Percentiles rank a stretch among this genome's conserved stretches.
Evolutionary conservation across 495 filamentous ascomycete genomes (phyloP).

Genomic region (Podospora sp.): DNA sequence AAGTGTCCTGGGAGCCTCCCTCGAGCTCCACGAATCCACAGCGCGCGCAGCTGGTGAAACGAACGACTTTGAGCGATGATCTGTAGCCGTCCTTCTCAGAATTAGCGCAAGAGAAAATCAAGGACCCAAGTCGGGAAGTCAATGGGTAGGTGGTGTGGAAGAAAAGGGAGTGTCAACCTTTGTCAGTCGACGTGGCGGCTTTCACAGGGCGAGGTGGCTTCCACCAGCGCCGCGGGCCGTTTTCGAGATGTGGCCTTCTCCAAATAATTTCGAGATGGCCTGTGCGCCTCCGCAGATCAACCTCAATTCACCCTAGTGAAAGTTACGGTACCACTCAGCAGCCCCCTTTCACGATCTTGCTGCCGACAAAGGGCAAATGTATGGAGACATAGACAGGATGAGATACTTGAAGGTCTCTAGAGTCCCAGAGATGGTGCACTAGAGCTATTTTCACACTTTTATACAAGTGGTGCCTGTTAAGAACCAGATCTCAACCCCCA

Average conservation of each 20-base stretch:
- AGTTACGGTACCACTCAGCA: no score
- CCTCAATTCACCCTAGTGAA: background rate
- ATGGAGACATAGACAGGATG: no score
- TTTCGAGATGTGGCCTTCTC: slow-evolving; percentile 43
- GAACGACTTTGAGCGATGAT: background rate
- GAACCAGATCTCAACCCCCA: no score
- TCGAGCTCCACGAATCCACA: background rate
- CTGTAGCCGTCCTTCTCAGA: background rate
- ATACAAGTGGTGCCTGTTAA: no score
- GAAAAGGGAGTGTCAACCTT: slow-evolving; percentile 16
- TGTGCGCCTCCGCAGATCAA: background rate
- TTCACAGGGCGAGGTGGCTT: slow-evolving; percentile 21
- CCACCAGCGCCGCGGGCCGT: slow-evolving; percentile 6
- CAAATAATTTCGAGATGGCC: slow-evolving; percentile 28
- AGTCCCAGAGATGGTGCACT: no score
- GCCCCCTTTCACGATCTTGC: no score
- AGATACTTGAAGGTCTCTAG: no score
- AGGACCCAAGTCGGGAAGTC: background rate
- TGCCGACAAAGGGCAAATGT: no score
- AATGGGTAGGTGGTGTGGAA: slow-evolving; percentile 1
- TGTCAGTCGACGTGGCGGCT: slow-evolving; percentile 37
- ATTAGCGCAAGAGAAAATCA: background rate
- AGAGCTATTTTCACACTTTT: no score
- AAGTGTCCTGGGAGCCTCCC: background rate
- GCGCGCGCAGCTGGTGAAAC: background rate